A percentile compares a stretch with the other conserved stretches of the same genome.
These are phyloP conservation scores for Rosa multiflora DNA, from an alignment of 306 rosid species.

Conservation along the genomic window DNA sequence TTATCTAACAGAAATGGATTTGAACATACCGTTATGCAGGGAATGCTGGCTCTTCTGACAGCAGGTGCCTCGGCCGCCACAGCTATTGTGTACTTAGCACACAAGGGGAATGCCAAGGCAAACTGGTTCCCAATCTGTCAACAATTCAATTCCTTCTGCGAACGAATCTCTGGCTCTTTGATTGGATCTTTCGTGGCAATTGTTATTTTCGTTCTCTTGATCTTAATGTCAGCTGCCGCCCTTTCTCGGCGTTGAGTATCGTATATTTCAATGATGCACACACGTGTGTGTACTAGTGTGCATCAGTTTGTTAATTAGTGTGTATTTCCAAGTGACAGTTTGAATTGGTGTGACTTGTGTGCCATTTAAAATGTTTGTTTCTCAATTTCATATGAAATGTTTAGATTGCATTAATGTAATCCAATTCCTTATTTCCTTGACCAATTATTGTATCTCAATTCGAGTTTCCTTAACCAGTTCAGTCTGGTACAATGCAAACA, in stretches of 20 bases:
- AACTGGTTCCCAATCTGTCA: conserved; percentile 66
- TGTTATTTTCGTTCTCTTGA: conserved; percentile 34
- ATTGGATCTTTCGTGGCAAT: conserved; percentile 59
- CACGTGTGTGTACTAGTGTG: neutral
- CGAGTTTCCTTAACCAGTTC: neutral
- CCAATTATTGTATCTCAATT: neutral
- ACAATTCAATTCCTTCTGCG: conserved; percentile 64
- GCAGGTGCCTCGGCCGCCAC: conserved; percentile 58
- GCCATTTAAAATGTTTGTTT: neutral
- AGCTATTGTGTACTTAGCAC: conserved; percentile 53
- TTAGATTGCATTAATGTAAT: neutral
- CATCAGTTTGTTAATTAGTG: neutral
- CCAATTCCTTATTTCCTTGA: neutral
- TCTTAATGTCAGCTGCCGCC: conserved; percentile 40
- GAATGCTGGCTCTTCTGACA: conserved; percentile 43
- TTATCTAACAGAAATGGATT: neutral
- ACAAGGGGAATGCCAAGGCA: conserved; percentile 46
- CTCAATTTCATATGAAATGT: neutral
- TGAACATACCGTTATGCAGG: conserved; percentile 24
- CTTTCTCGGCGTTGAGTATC: conserved; percentile 36
- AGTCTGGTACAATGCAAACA: neutral
- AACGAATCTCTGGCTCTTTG: conserved; percentile 57
- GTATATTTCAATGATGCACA: neutral
- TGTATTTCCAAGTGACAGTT: conserved; percentile 1
- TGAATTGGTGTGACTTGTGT: neutral